A percentile compares a stretch with the other conserved stretches of the same genome.
Conservation (phyloP, 768 basidiomycete genomes). For the Russula vinacea region DNA sequence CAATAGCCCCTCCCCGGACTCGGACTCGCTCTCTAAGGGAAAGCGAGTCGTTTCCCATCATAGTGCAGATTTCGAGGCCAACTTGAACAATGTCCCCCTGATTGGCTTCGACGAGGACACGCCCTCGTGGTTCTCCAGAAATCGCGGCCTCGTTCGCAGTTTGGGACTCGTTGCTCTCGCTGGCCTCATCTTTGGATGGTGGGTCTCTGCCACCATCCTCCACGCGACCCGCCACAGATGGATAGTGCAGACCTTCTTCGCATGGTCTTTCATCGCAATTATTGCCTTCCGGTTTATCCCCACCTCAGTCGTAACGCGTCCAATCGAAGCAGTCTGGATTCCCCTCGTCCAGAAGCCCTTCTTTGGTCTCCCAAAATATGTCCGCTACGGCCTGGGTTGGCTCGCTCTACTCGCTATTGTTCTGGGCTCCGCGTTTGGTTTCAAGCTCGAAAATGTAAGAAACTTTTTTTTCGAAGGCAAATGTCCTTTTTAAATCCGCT, state of each 20-base stretch:
- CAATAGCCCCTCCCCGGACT: constrained; percentile 32
- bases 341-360: constrained; percentile 66
- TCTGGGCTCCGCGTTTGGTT: constrained; percentile 86
- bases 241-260: constrained; percentile 78
- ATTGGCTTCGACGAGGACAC: constrained; percentile 27
- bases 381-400: constrained; percentile 69
- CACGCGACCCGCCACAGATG: constrained; percentile 71
- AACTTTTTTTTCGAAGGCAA: background rate
- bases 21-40: constrained; percentile 32
- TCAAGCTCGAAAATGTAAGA: constrained; percentile 55
- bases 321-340: constrained; percentile 69
- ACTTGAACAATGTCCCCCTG: constrained; percentile 11
- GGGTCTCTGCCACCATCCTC: constrained; percentile 73
- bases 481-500: constrained; percentile 6
- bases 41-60: constrained; percentile 27
- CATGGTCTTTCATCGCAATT: constrained; percentile 76
- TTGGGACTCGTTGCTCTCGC: constrained; percentile 51
- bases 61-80: constrained; percentile 18
- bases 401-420: constrained; percentile 69
- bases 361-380: constrained; percentile 51
- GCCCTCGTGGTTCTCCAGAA: constrained; percentile 26
- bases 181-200: constrained; percentile 73
- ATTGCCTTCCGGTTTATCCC: constrained; percentile 87
- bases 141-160: constrained; percentile 31
- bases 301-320: constrained; percentile 61